phyloP scores from a whole-genome alignment of 352 stramenopile species.

The Globisporangium paroecandrum region DNA sequence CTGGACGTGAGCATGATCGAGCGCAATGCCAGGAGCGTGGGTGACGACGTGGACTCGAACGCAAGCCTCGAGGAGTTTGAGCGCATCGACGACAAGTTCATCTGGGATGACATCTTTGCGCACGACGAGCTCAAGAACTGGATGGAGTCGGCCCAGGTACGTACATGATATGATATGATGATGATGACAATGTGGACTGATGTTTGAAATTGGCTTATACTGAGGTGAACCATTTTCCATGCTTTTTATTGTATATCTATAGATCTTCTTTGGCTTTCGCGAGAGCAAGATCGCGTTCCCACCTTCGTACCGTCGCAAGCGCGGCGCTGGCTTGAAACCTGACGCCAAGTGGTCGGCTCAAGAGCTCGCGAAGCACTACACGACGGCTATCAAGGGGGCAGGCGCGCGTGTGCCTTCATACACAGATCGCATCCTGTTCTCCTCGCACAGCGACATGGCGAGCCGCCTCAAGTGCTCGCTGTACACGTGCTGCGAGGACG shows the following conservation, averaged over 20 bases:
- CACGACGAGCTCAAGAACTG: constrained; percentile 73
- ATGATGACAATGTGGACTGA: not conserved
- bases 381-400: constrained; percentile 48
- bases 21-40: constrained; percentile 15
- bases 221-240: not conserved
- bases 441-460: constrained; percentile 69
- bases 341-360: constrained; percentile 19
- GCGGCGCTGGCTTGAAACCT: constrained; percentile 21
- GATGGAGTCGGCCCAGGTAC: constrained; percentile 28
- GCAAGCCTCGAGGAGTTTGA: constrained; percentile 27
- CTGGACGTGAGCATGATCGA: constrained; percentile 41
- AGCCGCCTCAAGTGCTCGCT: constrained; percentile 54
- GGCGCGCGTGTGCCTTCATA: constrained; percentile 82
- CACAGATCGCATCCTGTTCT: constrained; percentile 87
- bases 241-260: constrained; percentile 32
- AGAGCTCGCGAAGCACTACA: constrained; percentile 51
- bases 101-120: constrained; percentile 59
- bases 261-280: constrained; percentile 78
- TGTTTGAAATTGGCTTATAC: not conserved
- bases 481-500: constrained; percentile 74
- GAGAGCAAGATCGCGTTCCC: constrained; percentile 75
- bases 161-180: not conserved
- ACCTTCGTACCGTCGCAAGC: constrained; percentile 69
- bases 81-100: constrained; percentile 27
- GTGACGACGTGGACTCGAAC: constrained; percentile 8